Conservation (phyloP, 495 filamentous ascomycete species). For the Aspergillus leporis region DNA sequence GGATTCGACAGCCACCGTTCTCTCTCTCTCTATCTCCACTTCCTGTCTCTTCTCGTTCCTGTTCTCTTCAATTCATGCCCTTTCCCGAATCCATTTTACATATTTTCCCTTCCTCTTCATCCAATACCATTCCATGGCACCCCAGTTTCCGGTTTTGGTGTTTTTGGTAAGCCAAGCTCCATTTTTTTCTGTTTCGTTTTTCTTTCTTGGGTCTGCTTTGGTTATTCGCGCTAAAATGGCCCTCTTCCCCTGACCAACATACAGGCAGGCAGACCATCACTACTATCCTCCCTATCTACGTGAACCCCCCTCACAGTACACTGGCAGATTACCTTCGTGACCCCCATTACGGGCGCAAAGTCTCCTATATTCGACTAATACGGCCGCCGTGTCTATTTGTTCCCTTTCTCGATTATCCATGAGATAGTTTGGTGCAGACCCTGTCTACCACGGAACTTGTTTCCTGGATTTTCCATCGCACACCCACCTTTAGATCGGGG, state of each 20-base stretch:
- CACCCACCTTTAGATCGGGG: background rate
- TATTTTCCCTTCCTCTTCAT: slow-evolving; percentile 1
- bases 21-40: slow-evolving; percentile 56
- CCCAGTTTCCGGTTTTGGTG: slow-evolving; percentile 9
- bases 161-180: slow-evolving; percentile 6
- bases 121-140: slow-evolving; percentile 10
- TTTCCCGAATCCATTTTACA: slow-evolving; percentile 4
- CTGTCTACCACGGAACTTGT: background rate
- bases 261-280: slow-evolving; percentile 12
- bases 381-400: background rate
- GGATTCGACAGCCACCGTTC: slow-evolving; percentile 30
- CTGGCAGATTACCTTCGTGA: slow-evolving; percentile 6
- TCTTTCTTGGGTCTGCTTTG: background rate
- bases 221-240: background rate
- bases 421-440: background rate
- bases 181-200: background rate
- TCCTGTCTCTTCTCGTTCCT: slow-evolving; percentile 46
- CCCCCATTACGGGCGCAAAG: background rate
- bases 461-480: background rate
- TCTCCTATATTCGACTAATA: background rate
- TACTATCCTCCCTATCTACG: background rate
- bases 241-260: slow-evolving; percentile 19
- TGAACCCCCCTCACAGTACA: background rate
- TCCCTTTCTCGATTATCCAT: background rate
- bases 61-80: slow-evolving; percentile 9